A percentile compares a stretch with the other conserved stretches of the same genome.
Evolutionary conservation across 176 grass and related monocot genomes (phyloP).

Genomic region (Pontederia paniculata): DNA sequence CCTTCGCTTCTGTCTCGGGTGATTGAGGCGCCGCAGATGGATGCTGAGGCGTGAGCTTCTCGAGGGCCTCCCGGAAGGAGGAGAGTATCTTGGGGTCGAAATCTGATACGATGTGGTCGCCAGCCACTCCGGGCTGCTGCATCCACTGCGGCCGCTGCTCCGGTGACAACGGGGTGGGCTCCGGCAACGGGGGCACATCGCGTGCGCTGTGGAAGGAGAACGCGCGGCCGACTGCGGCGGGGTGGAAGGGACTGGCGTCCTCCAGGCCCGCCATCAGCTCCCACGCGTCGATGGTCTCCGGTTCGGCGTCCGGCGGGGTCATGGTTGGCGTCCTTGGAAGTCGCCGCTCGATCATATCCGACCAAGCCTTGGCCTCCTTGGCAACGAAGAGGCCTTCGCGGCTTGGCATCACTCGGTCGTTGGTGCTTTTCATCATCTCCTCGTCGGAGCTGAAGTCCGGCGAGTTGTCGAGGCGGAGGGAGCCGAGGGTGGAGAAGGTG

Average conservation of each 20-base stretch:
- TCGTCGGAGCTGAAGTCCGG: slow-evolving; percentile 20
- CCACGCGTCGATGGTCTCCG: slow-evolving; percentile 89
- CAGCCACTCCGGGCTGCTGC: slow-evolving; percentile 18
- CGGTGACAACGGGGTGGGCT: neutral
- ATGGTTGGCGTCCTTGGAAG: slow-evolving; percentile 35
- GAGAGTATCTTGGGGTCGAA: slow-evolving; percentile 47
- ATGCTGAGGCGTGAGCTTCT: slow-evolving; percentile 17
- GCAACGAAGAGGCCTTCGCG: neutral
- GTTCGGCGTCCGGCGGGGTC: slow-evolving; percentile 36
- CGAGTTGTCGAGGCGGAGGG: slow-evolving; percentile 48
- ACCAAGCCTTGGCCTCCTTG: slow-evolving; percentile 13
- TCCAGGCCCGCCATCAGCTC: slow-evolving; percentile 97
- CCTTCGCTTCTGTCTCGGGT: slow-evolving; percentile 2
- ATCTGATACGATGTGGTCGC: slow-evolving; percentile 21
- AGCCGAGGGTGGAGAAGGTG: slow-evolving; percentile 69
- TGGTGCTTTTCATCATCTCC: slow-evolving; percentile 46
- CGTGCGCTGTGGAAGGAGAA: slow-evolving; percentile 21
- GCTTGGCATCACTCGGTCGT: slow-evolving; percentile 7
- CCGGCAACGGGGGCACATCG: neutral
- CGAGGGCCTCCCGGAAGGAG: slow-evolving; percentile 40
- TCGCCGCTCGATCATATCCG: slow-evolving; percentile 33
- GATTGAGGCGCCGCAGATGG: neutral
- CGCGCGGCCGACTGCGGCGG: slow-evolving; percentile 5
- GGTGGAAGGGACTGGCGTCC: slow-evolving; percentile 29
- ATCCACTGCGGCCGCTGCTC: slow-evolving; percentile 28